These are phyloP conservation scores for Penicillium goetzii DNA, from an alignment of 495 filamentous ascomycete genomes.

Conservation along the genomic window DNA sequence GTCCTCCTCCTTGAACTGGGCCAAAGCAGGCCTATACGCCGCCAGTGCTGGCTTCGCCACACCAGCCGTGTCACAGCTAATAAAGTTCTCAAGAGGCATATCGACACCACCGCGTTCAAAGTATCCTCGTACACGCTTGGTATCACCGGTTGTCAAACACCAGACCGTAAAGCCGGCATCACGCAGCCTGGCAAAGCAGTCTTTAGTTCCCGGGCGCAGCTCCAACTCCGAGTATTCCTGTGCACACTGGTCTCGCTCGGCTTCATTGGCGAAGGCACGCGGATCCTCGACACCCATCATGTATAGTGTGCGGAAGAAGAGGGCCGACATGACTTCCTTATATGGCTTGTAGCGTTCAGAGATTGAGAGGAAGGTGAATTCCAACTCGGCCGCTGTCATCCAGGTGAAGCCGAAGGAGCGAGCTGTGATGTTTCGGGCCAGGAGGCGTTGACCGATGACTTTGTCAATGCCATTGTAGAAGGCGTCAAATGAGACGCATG, in stretches of 20 bases:
- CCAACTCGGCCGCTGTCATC: slow-evolving; percentile 46
- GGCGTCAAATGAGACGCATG: slow-evolving; percentile 45
- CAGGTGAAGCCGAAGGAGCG: slow-evolving; percentile 45
- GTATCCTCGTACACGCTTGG: slow-evolving; percentile 42
- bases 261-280: slow-evolving; percentile 40
- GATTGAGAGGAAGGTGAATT: slow-evolving; percentile 49
- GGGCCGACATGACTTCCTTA: slow-evolving; percentile 35
- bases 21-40: slow-evolving; percentile 33
- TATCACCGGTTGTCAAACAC: slow-evolving; percentile 48
- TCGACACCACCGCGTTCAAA: slow-evolving; percentile 40
- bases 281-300: slow-evolving; percentile 43
- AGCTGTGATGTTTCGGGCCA: slow-evolving; percentile 36
- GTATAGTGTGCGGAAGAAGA: slow-evolving; percentile 47
- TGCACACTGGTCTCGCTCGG: slow-evolving; percentile 34
- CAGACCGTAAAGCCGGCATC: slow-evolving; percentile 45
- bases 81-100: slow-evolving; percentile 45
- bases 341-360: slow-evolving; percentile 42
- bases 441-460: slow-evolving; percentile 34
- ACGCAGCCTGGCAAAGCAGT: slow-evolving; percentile 38
- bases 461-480: slow-evolving; percentile 38
- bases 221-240: slow-evolving; percentile 37
- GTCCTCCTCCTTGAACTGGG: slow-evolving; percentile 14
- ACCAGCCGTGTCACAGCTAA: slow-evolving; percentile 39
- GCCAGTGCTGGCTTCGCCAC: slow-evolving; percentile 40
- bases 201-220: slow-evolving; percentile 32